Evolutionary conservation across 1,284 basidiomycete species (phyloP).

Genomic region (Moesziomyces parantarcticus): DNA sequence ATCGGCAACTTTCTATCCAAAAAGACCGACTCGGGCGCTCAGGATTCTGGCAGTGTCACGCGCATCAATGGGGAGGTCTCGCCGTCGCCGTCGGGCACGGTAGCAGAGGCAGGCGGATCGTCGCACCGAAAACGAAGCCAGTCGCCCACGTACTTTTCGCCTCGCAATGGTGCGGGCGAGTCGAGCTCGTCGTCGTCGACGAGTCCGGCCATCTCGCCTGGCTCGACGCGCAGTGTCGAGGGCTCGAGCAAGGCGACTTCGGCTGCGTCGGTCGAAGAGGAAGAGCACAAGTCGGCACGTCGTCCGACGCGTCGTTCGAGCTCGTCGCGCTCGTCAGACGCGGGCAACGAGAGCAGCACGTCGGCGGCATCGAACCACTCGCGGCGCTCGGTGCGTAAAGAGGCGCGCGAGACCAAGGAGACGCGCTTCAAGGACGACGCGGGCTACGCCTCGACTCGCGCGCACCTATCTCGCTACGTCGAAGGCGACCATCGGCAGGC

Average conservation of each 20-base stretch:
- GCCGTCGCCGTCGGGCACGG: conserved; percentile 10
- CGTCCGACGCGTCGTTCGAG: conserved; percentile 14
- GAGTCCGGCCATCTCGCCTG: conserved; percentile 35
- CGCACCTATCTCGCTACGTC: conserved; percentile 45
- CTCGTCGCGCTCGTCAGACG: conserved; percentile 32
- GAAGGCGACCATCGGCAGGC: conserved; percentile 20
- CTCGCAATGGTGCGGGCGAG: conserved; percentile 28
- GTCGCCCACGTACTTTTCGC: conserved; percentile 42
- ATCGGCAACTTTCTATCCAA: conserved; percentile 35
- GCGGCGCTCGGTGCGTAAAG: conserved; percentile 25
- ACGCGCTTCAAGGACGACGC: conserved; percentile 31
- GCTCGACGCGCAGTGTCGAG: conserved; percentile 19
- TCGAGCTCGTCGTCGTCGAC: conserved; percentile 37
- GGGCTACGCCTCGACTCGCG: conserved; percentile 36
- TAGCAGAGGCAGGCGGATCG: conserved; percentile 2
- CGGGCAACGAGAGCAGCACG: conserved; percentile 40
- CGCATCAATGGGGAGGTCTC: no score
- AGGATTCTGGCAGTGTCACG: no score
- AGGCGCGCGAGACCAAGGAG: conserved; percentile 12
- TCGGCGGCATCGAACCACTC: conserved; percentile 43
- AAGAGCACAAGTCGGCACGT: conserved; percentile 15
- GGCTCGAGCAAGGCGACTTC: conserved; percentile 8
- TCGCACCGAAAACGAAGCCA: conserved; percentile 35
- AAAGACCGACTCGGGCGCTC: conserved; percentile 9
- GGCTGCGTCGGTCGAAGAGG: not conserved